Percentiles rank a stretch among this genome's conserved stretches.
These are phyloP conservation scores for Xylariaceae sp. DNA, from an alignment of 2,329 filamentous ascomycete species.

Conservation along the genomic window DNA sequence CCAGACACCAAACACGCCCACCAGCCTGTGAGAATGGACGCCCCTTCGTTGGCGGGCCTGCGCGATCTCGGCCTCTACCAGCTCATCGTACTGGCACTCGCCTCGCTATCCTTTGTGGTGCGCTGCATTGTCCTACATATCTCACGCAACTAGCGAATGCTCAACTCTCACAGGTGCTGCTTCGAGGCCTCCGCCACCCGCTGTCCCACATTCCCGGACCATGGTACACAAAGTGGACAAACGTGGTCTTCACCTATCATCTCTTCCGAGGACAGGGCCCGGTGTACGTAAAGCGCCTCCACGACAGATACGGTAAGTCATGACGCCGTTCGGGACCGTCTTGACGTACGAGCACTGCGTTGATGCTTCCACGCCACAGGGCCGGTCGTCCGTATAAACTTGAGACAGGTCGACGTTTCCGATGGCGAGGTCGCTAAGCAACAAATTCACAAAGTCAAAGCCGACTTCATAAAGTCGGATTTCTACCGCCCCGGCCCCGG, in stretches of 20 bases:
- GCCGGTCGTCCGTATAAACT: conserved; percentile 19
- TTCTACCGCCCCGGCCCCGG: conserved; percentile 16
- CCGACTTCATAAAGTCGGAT: conserved; percentile 19
- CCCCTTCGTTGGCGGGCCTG: neutral
- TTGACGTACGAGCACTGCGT: neutral
- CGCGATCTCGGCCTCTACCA: neutral
- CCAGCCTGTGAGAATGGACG: too few species aligned
- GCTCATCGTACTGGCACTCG: neutral
- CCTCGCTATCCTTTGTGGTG: neutral
- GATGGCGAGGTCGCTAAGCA: conserved; percentile 15
- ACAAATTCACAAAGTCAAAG: conserved; percentile 22
- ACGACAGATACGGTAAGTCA: conserved; percentile 1
- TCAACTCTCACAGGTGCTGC: neutral
- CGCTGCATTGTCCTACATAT: neutral
- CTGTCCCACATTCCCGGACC: neutral
- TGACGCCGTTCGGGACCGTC: neutral
- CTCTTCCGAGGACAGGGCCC: neutral
- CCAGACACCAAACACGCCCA: too few species aligned
- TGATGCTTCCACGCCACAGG: conserved; percentile 8
- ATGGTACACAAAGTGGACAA: neutral
- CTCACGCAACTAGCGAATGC: neutral
- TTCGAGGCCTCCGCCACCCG: neutral
- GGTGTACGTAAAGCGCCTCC: neutral
- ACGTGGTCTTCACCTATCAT: neutral
- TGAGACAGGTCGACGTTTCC: conserved; percentile 18